Conservation (phyloP, 2,329 filamentous ascomycete species). For the Aspergillus transmontanensis region DNA sequence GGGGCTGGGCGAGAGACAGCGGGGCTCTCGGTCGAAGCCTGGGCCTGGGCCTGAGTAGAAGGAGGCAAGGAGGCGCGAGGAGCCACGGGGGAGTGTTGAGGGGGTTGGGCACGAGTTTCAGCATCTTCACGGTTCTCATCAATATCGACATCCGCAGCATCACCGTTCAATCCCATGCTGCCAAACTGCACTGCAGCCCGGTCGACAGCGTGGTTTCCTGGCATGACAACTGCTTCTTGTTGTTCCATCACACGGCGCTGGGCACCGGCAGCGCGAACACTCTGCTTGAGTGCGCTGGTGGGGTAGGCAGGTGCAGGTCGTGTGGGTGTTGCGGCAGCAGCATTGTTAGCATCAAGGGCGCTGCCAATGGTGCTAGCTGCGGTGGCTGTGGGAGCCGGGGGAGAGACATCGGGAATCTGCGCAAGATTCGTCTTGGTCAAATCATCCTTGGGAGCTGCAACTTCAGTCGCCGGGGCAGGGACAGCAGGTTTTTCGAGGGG, state of each 20-base stretch:
- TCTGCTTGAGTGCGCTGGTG: slow-evolving; percentile 73
- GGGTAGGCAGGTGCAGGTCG: slow-evolving; percentile 71
- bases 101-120: slow-evolving; percentile 90
- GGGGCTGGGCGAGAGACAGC: slow-evolving; percentile 62
- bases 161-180: slow-evolving; percentile 84
- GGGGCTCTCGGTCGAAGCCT: slow-evolving; percentile 38
- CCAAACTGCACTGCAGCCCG: slow-evolving; percentile 93
- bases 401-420: slow-evolving; percentile 79
- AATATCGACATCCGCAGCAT: slow-evolving; percentile 63
- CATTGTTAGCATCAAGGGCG: slow-evolving; percentile 73
- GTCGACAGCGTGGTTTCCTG: slow-evolving; percentile 92
- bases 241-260: slow-evolving; percentile 89
- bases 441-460: slow-evolving; percentile 75
- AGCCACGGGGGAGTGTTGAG: slow-evolving; percentile 85
- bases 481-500: slow-evolving; percentile 41
- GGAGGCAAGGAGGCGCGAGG: slow-evolving; percentile 87
- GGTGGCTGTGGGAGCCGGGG: slow-evolving; percentile 76
- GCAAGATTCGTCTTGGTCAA: slow-evolving; percentile 92
- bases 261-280: slow-evolving; percentile 77
- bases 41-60: slow-evolving; percentile 41
- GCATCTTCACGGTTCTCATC: slow-evolving; percentile 94
- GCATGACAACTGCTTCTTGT: slow-evolving; percentile 97
- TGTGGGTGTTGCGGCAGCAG: slow-evolving; percentile 51
- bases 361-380: slow-evolving; percentile 87
- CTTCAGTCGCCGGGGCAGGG: slow-evolving; percentile 42